These are phyloP conservation scores for Penicillium sp. DNA, from an alignment of 2,329 filamentous ascomycete genomes.

Conservation along the genomic window DNA sequence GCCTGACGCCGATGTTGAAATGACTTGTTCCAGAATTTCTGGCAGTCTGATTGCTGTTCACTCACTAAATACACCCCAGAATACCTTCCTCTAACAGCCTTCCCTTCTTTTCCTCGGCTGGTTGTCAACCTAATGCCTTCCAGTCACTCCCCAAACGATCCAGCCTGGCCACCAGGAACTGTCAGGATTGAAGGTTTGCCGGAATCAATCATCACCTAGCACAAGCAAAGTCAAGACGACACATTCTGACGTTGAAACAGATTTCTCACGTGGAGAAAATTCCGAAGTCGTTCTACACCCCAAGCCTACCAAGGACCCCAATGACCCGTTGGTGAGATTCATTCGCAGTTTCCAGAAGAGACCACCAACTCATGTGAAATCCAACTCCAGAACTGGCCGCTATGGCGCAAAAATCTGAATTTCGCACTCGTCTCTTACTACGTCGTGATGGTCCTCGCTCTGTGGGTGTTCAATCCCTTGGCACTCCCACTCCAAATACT, in stretches of 20 bases:
- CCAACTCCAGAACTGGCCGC: constrained; percentile 24
- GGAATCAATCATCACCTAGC: neutral
- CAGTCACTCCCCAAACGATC: constrained; percentile 8
- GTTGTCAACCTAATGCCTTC: neutral
- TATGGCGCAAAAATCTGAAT: constrained; percentile 28
- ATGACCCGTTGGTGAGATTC: constrained; percentile 28
- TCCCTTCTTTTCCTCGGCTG: neutral
- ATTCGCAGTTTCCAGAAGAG: neutral
- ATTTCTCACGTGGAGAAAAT: constrained; percentile 5
- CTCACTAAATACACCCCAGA: no score
- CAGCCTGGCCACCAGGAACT: constrained; percentile 23
- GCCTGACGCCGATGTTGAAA: neutral
- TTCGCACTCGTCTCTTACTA: constrained; percentile 31
- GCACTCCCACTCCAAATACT: no score
- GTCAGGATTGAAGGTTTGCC: constrained; percentile 18
- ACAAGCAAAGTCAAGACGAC: neutral
- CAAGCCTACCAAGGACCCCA: constrained; percentile 28
- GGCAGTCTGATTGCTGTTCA: no score
- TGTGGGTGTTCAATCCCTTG: constrained; percentile 15
- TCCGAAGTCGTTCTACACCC: constrained; percentile 23
- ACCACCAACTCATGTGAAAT: neutral
- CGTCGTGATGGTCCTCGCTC: constrained; percentile 29
- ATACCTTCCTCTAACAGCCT: no score
- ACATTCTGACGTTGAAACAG: neutral
- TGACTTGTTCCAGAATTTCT: neutral